A percentile compares a stretch with the other conserved stretches of the same genome.
phyloP scores from a whole-genome alignment of 306 rosid genomes.

The Vigna reflexopilosa region DNA sequence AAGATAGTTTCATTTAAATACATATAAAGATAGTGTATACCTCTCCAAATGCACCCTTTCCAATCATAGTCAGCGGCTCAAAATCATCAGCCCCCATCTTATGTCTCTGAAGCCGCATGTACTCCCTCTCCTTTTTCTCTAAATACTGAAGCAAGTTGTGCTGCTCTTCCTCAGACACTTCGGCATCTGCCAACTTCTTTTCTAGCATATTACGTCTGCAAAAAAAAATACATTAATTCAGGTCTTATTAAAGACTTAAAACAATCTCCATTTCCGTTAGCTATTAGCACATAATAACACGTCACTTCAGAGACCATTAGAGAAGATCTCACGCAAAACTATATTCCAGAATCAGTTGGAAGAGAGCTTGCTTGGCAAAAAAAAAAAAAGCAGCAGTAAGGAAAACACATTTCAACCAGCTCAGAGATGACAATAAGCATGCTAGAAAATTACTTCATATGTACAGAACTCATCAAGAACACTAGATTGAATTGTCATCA shows the following conservation, averaged over 20 bases:
- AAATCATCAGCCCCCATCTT: slow-evolving; percentile 96
- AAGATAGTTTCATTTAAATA: slow-evolving; percentile 7
- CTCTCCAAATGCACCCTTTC: slow-evolving; percentile 97
- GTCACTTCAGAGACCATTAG: slow-evolving; percentile 16
- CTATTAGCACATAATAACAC: slow-evolving; percentile 2
- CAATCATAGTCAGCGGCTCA: slow-evolving; percentile 81
- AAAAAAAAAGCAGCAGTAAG: slow-evolving; percentile 10
- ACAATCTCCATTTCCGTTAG: slow-evolving; percentile 3
- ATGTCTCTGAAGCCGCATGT: slow-evolving; percentile 84
- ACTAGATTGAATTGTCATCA: slow-evolving; percentile 9
- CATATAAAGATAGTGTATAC: slow-evolving; percentile 50
- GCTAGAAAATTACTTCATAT: slow-evolving; percentile 17
- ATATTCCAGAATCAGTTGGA: slow-evolving; percentile 18
- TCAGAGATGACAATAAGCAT: slow-evolving; percentile 1
- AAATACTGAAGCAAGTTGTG: slow-evolving; percentile 73
- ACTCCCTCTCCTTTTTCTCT: slow-evolving; percentile 89
- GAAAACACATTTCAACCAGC: slow-evolving; percentile 22
- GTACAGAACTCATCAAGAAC: not conserved
- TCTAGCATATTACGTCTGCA: slow-evolving; percentile 79
- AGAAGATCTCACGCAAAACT: not conserved
- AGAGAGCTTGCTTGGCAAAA: not conserved
- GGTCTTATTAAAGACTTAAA: not conserved
- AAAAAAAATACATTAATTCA: not conserved
- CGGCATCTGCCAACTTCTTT: slow-evolving; percentile 93
- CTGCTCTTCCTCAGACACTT: slow-evolving; percentile 82